Evolutionary conservation across 1,284 basidiomycete species (phyloP), one percentile per base, ranked within the genome.

Genomic region (Heterobasidion parviporum): DNA sequence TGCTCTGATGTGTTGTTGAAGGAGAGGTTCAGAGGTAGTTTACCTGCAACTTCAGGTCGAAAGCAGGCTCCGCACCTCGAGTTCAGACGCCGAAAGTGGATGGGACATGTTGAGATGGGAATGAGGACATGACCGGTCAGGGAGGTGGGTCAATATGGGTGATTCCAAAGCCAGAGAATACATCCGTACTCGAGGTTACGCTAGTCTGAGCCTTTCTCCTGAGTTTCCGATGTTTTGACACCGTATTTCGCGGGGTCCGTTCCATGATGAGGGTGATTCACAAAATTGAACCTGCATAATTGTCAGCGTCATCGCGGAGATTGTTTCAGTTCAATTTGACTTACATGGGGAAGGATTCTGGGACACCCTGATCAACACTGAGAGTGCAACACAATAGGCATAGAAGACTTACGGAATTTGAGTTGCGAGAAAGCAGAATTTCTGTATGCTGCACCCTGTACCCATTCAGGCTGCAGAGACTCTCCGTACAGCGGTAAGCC

Each of bases 401-500:
- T 45, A 48, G 20, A 47, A 36, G 8, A 85, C 91, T 71, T 70
- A 94, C 93, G 83, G 75, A 89, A 87, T 73, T 94, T 95, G 65
- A 95, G 81, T 70, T 94, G 93, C 34, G 89, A 91, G 76, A 87
- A 96, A n/a, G 81, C 86, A 20, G 92, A 95, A 77, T 98, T 98
- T 64, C 92, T 81, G 72, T 88, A 82, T 35, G 96, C 94, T 52
- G 89, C 83, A 58, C 82, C 87, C 73, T 98, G 95, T 56, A 98
- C 83, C 85, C 94, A 97, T 44, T 76, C 78, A 33, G 89, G 86
- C 67, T 98, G 83, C 61, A 82, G 78, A 32, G 89, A 90, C 70
- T 87, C 79, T 61, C 94, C 94, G 68, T 94, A 92, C 50, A 97
- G 69, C 14, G 93, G 83, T 68, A 92, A 84, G 55, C 93, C 93